Evolutionary conservation across 331 rosid genomes (phyloP), one percentile per base, ranked within the genome.

Genomic region (Pyrus hybrid): DNA sequence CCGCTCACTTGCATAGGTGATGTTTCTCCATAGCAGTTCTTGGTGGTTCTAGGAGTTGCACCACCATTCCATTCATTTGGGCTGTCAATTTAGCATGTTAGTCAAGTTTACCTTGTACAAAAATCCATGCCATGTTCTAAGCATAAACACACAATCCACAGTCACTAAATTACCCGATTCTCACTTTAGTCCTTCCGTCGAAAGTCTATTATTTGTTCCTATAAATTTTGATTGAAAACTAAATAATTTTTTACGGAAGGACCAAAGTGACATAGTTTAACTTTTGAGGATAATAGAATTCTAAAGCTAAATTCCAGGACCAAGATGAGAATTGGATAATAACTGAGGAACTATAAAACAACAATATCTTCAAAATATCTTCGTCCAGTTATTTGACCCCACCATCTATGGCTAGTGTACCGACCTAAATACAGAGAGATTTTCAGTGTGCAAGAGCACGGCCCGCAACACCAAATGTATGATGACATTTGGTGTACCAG

Each of bases 1-100:
- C 84, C 83, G 4, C 75, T 75, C 58, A 80, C 78, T 49, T 89
- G 56, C 65, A 87, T 82, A 18, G 97, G 97, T 9, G 77, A 73
- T 13, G 96, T 92, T 86, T 92, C 96, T 0, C 97, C 97, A 68
- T 95, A 92, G 79, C 98, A 95, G 73, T 89, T 92, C 88, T 80
- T 92, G 29, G 86, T 76, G 41, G 84, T 72, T 8, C 76, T 66
- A 4, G 87, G 23, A 25, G 88, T 67, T 33, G 85, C 61, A 20
- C 90, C 90, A 0, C 65, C 66, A 56, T 51, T 87, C 98, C 97
- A 90, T 79, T 92, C 98, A 58, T 72, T 86, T 68, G 90, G 97
- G 79, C 97, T 95, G 92, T 51, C 71, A 66, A 33, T 21, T 7
- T 23, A 63, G 57, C 21, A 51, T 51, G 21, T 51, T 51, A 6